Base-by-base conservation (phyloP, 345 rosid species). In the Eucalyptus sp. region DNA sequence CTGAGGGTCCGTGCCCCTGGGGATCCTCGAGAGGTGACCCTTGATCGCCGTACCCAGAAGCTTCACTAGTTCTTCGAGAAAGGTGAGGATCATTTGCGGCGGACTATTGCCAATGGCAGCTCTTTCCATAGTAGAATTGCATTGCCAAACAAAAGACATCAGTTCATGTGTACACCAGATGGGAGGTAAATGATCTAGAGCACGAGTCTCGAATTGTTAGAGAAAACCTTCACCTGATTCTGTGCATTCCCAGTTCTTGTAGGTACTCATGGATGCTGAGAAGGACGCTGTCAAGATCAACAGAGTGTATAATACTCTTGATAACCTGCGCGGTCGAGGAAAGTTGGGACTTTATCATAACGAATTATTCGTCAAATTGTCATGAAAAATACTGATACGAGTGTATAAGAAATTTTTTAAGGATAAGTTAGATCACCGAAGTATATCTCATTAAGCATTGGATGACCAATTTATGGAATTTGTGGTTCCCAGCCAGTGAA, bases 21-120 rank as follows among this genome's bases (percentile, higher is more conserved):
- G 99, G 91, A 98, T 96, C 95, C 96, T 93, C 71, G 98, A 97
- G 89, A 98, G 94, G 90, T 97, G 98, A 50, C 99, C 99, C 95
- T 97, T 97, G 86, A 98, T 97, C 86, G 98, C 99, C 90, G 96
- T 97, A 88, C 99, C 99, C 46, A 95, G 96, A 91, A 98, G 98
- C 93, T 96, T 97, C 80, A 97, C 98, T 90, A 97, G 97, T 93
- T 98, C 99, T 92, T 96, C 99, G 7, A 98, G 96, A 93, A 98
- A 97, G 87, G 99, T 96, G 93, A 97, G 97, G 89, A 97, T 99
- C 99, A 97, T 98, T 56, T 97, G 96, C 91, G 94, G 92, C 49
- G 99, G 99, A 91, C 96, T 97, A 91, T 98, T 99, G 93, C 97
- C 98, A 66, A 97, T 98, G 50, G 99, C 99, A 92, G 99, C 99